Base-by-base conservation (phyloP, 1,284 basidiomycete species). In the Cerrena zonata region DNA sequence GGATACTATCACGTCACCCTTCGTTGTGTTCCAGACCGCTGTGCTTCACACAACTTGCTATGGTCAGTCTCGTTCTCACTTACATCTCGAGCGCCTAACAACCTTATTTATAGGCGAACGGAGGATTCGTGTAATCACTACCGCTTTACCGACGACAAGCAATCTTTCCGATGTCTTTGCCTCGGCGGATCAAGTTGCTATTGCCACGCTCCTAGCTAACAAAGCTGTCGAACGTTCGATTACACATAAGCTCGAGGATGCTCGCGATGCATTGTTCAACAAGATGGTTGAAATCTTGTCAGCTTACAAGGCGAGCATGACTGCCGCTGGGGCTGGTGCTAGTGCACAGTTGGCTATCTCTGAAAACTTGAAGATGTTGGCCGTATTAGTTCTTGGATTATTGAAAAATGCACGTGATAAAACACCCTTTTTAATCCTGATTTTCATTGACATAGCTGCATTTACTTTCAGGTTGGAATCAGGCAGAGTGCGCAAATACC, bases 241-340 rank as follows among this genome's bases (percentile, higher is more conserved):
- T 64, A 86, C 87, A 2, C 86, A 93, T 66, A 92, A 92, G 62
- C 75, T 99, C 25, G 95, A 99, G 68, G 95, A 99, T 63, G 89
- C 89, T 18, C 80, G 96, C 39, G 94, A 96, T 63, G 84, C 87
- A n/a, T 70, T 96, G 49, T 84, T 88, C 68, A 89, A 92, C 75
- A 93, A 89, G 71, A 75, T 98, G 50, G 85, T 94, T 46, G 94
- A 97, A 54, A 87, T 99, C 52, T 74, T 99, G 50, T 76, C 81
- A 21, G 89, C 92, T 19, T 99, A 97, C 79, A 98, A 98, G 80
- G 83, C 84, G 52, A 96, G 91, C 59, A 97, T 99, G 87, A 98
- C 95, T 4, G 86, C 91, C 25, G 89, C 89, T 4, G 92, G 92
- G 15, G 84, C 87, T 0, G 94, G 94, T 26, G 93, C 95, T 0